These are phyloP conservation scores for Epichloe scottii DNA, from an alignment of 2,329 filamentous ascomycete genomes.

Conservation along the genomic window DNA sequence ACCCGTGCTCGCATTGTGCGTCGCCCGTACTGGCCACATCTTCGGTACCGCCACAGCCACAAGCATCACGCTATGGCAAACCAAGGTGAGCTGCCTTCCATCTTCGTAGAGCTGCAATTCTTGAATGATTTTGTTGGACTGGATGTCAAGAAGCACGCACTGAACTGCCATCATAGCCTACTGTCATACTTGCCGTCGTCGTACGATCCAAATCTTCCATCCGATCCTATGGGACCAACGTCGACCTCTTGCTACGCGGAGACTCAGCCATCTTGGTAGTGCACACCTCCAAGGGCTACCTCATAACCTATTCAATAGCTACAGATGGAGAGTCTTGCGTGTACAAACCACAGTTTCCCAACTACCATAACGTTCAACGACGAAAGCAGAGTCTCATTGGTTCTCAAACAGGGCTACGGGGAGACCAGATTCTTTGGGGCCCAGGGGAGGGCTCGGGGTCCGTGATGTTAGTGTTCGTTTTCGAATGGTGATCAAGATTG, in stretches of 20 bases:
- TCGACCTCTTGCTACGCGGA: constrained; percentile 72
- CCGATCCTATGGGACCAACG: constrained; percentile 71
- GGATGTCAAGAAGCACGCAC: background rate
- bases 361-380: constrained; percentile 49
- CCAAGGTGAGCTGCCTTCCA: constrained; percentile 50
- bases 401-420: constrained; percentile 39
- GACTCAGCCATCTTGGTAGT: constrained; percentile 88
- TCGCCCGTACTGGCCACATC: constrained; percentile 65
- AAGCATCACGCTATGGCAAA: constrained; percentile 91
- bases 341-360: constrained; percentile 71
- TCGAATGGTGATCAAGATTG: constrained; percentile 94
- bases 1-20: constrained; percentile 59
- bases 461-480: constrained; percentile 84
- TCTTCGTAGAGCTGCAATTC: no score
- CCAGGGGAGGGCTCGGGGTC: constrained; percentile 74
- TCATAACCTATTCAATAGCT: constrained; percentile 89
- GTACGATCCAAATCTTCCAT: constrained; percentile 72
- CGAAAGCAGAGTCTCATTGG: constrained; percentile 49
- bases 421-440: constrained; percentile 56
- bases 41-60: constrained; percentile 82
- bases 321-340: constrained; percentile 72
- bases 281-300: constrained; percentile 71
- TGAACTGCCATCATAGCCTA: constrained; percentile 48
- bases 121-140: background rate
- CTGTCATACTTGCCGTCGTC: constrained; percentile 74